A percentile compares a stretch with the other conserved stretches of the same genome.
Evolutionary conservation across 768 basidiomycete species (phyloP).

Genomic region (Boletus eberwhitei): DNA sequence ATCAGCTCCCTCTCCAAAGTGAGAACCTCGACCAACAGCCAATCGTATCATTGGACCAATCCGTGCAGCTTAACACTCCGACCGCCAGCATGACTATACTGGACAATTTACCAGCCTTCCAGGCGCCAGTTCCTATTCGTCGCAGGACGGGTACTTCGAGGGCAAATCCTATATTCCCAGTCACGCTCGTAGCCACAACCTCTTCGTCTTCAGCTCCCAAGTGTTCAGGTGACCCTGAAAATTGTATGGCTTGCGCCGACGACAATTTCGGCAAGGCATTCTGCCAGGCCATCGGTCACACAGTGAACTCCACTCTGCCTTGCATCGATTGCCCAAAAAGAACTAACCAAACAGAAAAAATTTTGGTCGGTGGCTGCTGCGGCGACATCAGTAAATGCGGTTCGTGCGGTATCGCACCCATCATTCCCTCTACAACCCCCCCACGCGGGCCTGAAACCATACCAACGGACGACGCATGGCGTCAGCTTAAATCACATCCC

Average conservation of each 20-base stretch:
- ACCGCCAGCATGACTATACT: slow-evolving; percentile 52
- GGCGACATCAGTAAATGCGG: slow-evolving; percentile 32
- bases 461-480: slow-evolving; percentile 81
- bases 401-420: slow-evolving; percentile 33
- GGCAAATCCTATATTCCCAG: slow-evolving; percentile 53
- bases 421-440: slow-evolving; percentile 21
- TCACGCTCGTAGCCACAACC: slow-evolving; percentile 35
- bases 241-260: slow-evolving; percentile 81
- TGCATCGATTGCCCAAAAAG: slow-evolving; percentile 57
- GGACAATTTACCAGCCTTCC: slow-evolving; percentile 75
- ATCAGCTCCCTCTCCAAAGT: slow-evolving; percentile 13
- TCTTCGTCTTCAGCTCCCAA: slow-evolving; percentile 31
- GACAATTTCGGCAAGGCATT: slow-evolving; percentile 88
- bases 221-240: slow-evolving; percentile 85
- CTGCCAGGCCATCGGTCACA: slow-evolving; percentile 69
- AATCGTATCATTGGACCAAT: slow-evolving; percentile 22
- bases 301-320: slow-evolving; percentile 47
- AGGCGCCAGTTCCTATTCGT: slow-evolving; percentile 79
- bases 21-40: slow-evolving; percentile 10
- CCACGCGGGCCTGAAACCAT: slow-evolving; percentile 48
- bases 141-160: slow-evolving; percentile 43
- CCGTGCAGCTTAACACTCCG: slow-evolving; percentile 28
- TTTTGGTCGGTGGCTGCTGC: slow-evolving; percentile 36
- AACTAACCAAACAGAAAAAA: slow-evolving; percentile 23
- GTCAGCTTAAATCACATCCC: slow-evolving; percentile 81